Evolutionary conservation across 306 rosid species (phyloP).

Genomic region (Lotus japonicus): DNA sequence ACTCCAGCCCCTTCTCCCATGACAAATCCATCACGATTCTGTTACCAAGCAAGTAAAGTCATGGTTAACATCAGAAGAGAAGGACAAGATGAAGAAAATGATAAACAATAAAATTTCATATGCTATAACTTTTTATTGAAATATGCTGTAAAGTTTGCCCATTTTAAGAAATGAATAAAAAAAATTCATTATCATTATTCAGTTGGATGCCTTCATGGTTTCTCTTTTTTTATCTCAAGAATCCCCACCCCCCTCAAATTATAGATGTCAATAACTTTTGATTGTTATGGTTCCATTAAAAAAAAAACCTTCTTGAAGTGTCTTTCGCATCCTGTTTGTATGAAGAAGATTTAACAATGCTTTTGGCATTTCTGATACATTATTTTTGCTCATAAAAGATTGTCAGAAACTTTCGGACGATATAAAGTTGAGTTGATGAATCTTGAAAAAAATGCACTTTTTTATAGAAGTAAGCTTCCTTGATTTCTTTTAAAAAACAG

Average conservation of each 20-base stretch:
- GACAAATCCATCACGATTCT: constrained; percentile 95
- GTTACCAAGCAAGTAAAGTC: constrained; percentile 24
- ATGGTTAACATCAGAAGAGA: constrained; percentile 25
- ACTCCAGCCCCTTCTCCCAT: constrained; percentile 97
- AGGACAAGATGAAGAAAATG: neutral
- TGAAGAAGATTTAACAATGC: neutral
- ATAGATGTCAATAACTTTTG: neutral
- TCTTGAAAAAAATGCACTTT: neutral
- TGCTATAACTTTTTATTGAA: neutral
- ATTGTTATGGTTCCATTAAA: neutral
- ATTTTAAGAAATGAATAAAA: neutral
- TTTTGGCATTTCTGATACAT: neutral
- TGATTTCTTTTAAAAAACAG: neutral
- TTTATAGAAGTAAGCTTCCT: neutral
- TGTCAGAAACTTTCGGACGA: neutral
- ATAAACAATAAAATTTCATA: neutral
- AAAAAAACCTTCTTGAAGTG: neutral
- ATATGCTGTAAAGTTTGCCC: neutral
- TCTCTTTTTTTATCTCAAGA: neutral
- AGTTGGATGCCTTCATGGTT: neutral
- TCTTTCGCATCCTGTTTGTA: neutral
- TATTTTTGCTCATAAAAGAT: neutral
- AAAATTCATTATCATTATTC: neutral
- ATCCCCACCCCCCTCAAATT: neutral
- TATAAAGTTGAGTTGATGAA: neutral